Conservation (phyloP, 2,329 filamentous ascomycete species). For the Colletotrichum navitas region DNA sequence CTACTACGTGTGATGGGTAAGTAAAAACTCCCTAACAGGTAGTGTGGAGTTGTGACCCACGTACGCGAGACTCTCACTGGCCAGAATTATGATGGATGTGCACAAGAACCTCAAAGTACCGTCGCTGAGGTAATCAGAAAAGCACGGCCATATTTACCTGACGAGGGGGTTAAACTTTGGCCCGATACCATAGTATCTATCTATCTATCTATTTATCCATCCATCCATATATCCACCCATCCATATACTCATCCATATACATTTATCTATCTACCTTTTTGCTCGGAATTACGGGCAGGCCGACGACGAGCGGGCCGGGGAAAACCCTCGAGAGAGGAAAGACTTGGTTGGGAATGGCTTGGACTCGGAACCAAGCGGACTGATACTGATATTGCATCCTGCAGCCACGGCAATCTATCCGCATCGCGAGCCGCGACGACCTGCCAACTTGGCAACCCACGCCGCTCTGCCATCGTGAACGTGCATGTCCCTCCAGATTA, state of each 20-base stretch:
- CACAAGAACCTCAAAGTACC: too few relatives aligned
- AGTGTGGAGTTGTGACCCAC: too few relatives aligned
- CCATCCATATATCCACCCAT: too few relatives aligned
- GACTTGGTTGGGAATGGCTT: not conserved
- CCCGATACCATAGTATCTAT: too few relatives aligned
- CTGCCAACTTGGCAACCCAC: not conserved
- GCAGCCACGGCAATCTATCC: not conserved
- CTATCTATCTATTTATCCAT: too few relatives aligned
- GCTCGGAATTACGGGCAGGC: conserved; percentile 24
- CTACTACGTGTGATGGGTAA: too few relatives aligned
- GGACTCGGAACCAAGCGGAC: not conserved
- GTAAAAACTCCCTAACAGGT: too few relatives aligned
- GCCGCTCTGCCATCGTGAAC: not conserved
- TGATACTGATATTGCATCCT: not conserved
- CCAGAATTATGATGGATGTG: too few relatives aligned
- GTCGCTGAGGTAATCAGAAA: too few relatives aligned
- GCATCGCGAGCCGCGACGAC: not conserved
- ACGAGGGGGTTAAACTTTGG: too few relatives aligned
- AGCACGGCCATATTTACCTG: too few relatives aligned
- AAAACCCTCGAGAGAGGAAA: conserved; percentile 2
- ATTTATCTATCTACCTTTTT: not conserved
- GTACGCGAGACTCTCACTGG: too few relatives aligned
- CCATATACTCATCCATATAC: not conserved
- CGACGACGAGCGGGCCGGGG: conserved; percentile 2
- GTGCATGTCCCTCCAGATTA: not conserved